phyloP scores from a whole-genome alignment of 305 asterid genomes.

The Fraxinus velutina region DNA sequence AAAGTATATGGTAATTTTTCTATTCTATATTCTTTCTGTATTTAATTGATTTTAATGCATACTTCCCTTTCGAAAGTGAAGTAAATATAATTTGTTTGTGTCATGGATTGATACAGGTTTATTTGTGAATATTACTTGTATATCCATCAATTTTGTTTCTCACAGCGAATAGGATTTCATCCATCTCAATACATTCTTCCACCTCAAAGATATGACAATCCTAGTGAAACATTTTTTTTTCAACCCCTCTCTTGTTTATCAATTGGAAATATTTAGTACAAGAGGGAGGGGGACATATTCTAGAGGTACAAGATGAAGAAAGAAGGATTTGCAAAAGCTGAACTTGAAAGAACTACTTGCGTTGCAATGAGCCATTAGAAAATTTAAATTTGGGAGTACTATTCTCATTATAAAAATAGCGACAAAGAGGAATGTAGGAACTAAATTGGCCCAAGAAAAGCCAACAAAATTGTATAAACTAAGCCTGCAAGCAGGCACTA shows the following conservation, averaged over 20 bases:
- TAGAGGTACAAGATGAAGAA: background rate
- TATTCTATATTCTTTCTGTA: conserved; percentile 19
- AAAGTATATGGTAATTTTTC: conserved; percentile 75
- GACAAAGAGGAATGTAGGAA: background rate
- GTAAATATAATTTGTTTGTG: conserved; percentile 21
- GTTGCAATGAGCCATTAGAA: background rate
- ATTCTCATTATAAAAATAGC: background rate
- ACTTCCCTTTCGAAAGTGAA: conserved; percentile 16
- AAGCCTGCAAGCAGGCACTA: background rate
- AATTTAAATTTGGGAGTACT: background rate
- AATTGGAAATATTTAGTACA: background rate
- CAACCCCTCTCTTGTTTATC: background rate
- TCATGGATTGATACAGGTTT: background rate
- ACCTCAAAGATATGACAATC: background rate
- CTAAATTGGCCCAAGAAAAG: background rate
- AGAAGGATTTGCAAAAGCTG: background rate
- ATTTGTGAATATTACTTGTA: background rate
- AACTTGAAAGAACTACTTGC: background rate
- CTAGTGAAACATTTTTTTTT: background rate
- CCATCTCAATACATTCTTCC: background rate
- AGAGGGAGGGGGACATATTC: background rate
- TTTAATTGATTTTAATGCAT: conserved; percentile 13
- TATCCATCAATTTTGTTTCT: background rate
- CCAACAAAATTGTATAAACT: background rate
- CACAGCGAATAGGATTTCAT: background rate